Conservation (phyloP, 148 eudicot genomes). For the Heliamphora exappendiculata region DNA sequence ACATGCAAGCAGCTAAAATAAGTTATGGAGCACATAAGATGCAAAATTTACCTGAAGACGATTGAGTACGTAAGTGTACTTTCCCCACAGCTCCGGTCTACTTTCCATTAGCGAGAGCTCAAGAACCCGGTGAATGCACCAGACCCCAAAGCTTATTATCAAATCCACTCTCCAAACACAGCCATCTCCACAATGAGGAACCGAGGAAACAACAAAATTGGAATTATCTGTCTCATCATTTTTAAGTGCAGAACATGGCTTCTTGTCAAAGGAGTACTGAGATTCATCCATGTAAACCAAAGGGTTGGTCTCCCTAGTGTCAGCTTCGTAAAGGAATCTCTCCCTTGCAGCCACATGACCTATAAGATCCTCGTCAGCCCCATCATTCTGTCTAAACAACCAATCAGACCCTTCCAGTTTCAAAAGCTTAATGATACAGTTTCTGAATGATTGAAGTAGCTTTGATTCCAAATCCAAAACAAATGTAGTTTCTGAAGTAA, state of each 20-base stretch:
- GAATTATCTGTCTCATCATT: conserved; percentile 30
- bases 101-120: conserved; percentile 98
- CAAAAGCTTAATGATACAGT: conserved; percentile 63
- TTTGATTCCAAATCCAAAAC: conserved; percentile 51
- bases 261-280: conserved; percentile 35
- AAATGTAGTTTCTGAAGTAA: conserved; percentile 40
- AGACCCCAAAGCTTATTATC: conserved; percentile 83
- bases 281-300: conserved; percentile 27
- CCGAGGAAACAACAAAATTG: conserved; percentile 37
- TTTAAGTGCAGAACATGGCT: conserved; percentile 1
- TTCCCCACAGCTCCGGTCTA: conserved; percentile 97
- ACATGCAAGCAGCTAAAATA: neutral
- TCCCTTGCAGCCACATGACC: conserved; percentile 80
- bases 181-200: conserved; percentile 90
- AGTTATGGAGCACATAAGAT: neutral
- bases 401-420: conserved; percentile 90
- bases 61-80: conserved; percentile 87
- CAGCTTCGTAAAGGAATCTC: conserved; percentile 67
- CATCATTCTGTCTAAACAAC: conserved; percentile 84
- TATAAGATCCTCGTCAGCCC: conserved; percentile 85
- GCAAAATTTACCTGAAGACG: conserved; percentile 81
- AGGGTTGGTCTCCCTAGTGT: conserved; percentile 45
- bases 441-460: conserved; percentile 73
- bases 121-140: conserved; percentile 85
- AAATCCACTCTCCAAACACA: conserved; percentile 81